Base-by-base conservation (phyloP, 305 asterid genomes). In the Rubia peregrina region DNA sequence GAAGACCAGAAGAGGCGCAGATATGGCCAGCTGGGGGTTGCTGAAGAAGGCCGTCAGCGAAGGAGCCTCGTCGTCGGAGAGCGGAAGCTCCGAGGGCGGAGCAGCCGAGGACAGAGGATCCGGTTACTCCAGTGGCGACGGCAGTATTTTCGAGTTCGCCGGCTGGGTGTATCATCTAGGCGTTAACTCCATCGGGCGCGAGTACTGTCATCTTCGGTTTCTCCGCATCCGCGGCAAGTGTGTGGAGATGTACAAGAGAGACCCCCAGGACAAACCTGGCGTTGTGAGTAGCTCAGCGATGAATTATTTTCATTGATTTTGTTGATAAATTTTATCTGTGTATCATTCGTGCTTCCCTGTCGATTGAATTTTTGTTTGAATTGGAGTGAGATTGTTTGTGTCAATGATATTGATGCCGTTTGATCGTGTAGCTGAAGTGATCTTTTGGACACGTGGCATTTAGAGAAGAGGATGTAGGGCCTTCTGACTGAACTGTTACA, bases 81-180 rank as follows among this genome's bases (percentile, higher is more conserved):
- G 87, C 73, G 83, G 74, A 24, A 83, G 85, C 71, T 77, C 89
- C 68, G 95, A 87, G 72, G 79, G 87, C 56, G 96, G 85, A 65
- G 96, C 84, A 62, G 73, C 82, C 41, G 94, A 84, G 10, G 90
- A 81, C 55, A 76, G 61, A 71, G 66, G 53, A 73, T 51, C 66
- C 72, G 63, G 80, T 7, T 80, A 83, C 77, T 56, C 68, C 70
- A 78, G 83, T 78, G 40, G 65, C 71, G 74, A 68, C 14, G 55
- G 62, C 56, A 14, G 46, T 40, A 51, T 49, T 75, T 81, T 82
- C 61, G 95, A 90, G 80, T 90, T 78, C 75, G 87, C 81, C 71
- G 97, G 98, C 8, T 90, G 96, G 95, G 91, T 92, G 55, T 92
- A 87, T 76, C 98, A 92, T 77, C 71, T 92, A 51, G 98, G 98